phyloP scores from a whole-genome alignment of 257 asterid genomes.

The Marsdenia floribunda region DNA sequence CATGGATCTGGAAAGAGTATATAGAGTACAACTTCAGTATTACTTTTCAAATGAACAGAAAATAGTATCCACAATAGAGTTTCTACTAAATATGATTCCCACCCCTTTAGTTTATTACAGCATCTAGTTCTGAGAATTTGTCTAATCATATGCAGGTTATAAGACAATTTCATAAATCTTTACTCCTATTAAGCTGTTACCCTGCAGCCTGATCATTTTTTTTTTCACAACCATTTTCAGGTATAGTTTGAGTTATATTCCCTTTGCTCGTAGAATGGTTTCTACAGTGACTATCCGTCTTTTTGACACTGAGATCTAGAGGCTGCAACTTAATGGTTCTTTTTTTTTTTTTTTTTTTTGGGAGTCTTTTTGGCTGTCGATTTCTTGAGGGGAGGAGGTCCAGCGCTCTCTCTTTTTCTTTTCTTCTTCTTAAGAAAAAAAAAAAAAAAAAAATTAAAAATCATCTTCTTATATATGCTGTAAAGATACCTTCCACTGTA shows the following conservation, averaged over 20 bases:
- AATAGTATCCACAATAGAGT: not conserved
- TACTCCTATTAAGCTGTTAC: not conserved
- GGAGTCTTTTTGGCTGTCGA: not conserved
- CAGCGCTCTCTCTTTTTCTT: too few species aligned
- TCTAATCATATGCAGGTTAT: not conserved
- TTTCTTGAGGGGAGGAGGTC: not conserved
- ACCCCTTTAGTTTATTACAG: not conserved
- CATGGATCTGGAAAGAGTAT: not conserved
- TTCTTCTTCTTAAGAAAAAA: not conserved
- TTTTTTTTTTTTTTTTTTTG: not conserved
- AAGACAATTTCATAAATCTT: not conserved
- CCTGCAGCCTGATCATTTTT: not conserved
- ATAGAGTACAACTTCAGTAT: not conserved
- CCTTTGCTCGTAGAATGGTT: slow-evolving; percentile 88
- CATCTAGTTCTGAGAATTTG: not conserved
- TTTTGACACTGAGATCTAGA: slow-evolving; percentile 86
- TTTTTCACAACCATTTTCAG: slow-evolving; percentile 38
- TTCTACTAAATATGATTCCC: not conserved
- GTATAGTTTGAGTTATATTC: slow-evolving; percentile 95
- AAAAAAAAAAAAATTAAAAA: too few species aligned
- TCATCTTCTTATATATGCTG: not conserved
- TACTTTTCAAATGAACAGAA: not conserved
- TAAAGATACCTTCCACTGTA: not conserved
- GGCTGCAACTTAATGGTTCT: not conserved
- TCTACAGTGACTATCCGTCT: slow-evolving; percentile 73